Evolutionary conservation across 2,329 filamentous ascomycete species (phyloP).

Genomic region (Ascochyta pisi): DNA sequence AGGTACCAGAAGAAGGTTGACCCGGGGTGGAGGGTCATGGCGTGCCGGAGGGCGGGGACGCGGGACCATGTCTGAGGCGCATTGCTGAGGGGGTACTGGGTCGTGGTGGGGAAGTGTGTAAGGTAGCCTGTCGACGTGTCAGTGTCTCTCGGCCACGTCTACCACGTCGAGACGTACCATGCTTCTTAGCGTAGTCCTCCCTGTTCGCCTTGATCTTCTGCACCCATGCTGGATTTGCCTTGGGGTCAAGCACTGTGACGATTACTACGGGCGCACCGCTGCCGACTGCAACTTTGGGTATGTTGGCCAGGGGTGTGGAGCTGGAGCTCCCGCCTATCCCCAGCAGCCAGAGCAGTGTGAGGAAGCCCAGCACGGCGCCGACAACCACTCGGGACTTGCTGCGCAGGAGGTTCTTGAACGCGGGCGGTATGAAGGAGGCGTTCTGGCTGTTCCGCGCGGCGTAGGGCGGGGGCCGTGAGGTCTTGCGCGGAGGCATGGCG

Average conservation of each 20-base stretch:
- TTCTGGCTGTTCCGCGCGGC: conserved; percentile 62
- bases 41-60: conserved; percentile 86
- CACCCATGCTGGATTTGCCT: conserved; percentile 70
- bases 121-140: conserved; percentile 71
- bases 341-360: conserved; percentile 54
- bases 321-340: conserved; percentile 34
- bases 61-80: conserved; percentile 71
- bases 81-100: conserved; percentile 74
- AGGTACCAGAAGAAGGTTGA: conserved; percentile 87
- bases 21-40: conserved; percentile 79
- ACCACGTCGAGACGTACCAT: conserved; percentile 64
- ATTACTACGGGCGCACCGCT: conserved; percentile 69
- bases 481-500: conserved; percentile 85
- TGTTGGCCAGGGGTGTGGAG: conserved; percentile 22
- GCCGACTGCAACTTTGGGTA: conserved; percentile 49
- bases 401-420: conserved; percentile 58
- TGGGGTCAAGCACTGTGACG: conserved; percentile 81
- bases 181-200: conserved; percentile 80
- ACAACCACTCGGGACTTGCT: conserved; percentile 67
- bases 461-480: conserved; percentile 77
- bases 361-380: conserved; percentile 62
- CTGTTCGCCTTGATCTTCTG: conserved; percentile 81
- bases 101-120: conserved; percentile 79
- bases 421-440: conserved; percentile 46
- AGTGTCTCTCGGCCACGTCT: conserved; percentile 8